Percentiles rank a stretch among this genome's conserved stretches.
These are phyloP conservation scores for Fusarium globosum DNA, from an alignment of 2,329 filamentous ascomycete genomes.

Conservation along the genomic window DNA sequence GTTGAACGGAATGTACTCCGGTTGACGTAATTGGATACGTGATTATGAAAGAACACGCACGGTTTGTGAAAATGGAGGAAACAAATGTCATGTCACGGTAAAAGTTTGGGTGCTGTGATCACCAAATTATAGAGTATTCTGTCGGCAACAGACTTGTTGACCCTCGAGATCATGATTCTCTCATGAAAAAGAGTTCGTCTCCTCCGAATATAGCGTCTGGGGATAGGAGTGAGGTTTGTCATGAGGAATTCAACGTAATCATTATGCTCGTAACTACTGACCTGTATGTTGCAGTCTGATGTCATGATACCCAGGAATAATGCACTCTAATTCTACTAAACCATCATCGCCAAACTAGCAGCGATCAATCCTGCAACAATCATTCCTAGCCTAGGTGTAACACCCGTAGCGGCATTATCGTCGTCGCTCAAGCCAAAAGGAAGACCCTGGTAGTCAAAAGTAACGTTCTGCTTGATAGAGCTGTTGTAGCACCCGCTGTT, in stretches of 20 bases:
- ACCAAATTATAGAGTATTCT: background rate
- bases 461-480: constrained; percentile 75
- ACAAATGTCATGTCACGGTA: background rate
- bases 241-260: constrained; percentile 1
- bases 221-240: too few species aligned
- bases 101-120: background rate
- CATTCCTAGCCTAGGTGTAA: constrained; percentile 35
- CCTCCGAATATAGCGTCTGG: background rate
- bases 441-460: constrained; percentile 73
- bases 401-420: constrained; percentile 46
- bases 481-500: constrained; percentile 76
- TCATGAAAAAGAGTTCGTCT: background rate
- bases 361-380: constrained; percentile 34
- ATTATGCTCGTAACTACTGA: constrained; percentile 13
- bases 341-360: constrained; percentile 37
- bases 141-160: background rate
- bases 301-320: background rate
- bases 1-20: background rate
- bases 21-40: background rate
- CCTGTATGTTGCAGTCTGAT: background rate
- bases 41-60: background rate
- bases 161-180: background rate
- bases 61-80: background rate
- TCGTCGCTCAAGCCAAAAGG: constrained; percentile 57
- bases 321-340: constrained; percentile 20